Base-by-base conservation (phyloP, 23 red algal genomes). In the Gracilaria vermiculophylla region DNA sequence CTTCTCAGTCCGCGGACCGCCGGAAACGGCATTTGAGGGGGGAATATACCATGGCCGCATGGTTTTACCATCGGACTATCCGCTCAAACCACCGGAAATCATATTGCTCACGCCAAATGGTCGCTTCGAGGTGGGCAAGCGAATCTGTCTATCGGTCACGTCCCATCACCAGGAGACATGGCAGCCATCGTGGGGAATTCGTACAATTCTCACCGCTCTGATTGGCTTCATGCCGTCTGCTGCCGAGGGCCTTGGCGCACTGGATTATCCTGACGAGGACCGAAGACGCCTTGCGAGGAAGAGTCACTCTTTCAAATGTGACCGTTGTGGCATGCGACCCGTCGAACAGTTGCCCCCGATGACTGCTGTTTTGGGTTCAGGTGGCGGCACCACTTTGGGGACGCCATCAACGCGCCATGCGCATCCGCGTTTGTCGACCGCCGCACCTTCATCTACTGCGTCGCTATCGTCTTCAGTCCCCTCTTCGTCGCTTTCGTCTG, bases 101-200 rank as follows among this genome's bases (percentile, higher is more conserved):
- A 81, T 99, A 32, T 53, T 99, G n/a, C 81, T 99, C 58, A 99
- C 97, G 2, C 97, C 97, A 15, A 99, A 99, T 36, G 97, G 97
- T 27, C 97, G 97, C 65, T 99, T 99, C 71, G 97, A 99, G 57
- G 83, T 85, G 25, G 97, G 97, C 53, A 94, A 90, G 31, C 84
- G 97, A 23, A 99, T 99, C 21, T 99, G 97, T 40, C 86, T 99
- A 19, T 95, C 87, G 15, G 80, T 99, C 43, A 99, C 93, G 6
- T 76, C 87, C 44, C 92, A 94, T 75, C 97, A 99, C 66, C 74
- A 93, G 65, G 97, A 99, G 89, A 95, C 93, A 37, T 99, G 97
- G 97, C 97, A 99, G 64, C 97, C 97, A 21, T 91, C 90, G 27
- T 99, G 97, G 97, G 92, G 97, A 13, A 94, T 99, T 55, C 87